These are phyloP conservation scores for Ganoderma multipileum DNA, from an alignment of 1,284 basidiomycete genomes.

Conservation along the genomic window DNA sequence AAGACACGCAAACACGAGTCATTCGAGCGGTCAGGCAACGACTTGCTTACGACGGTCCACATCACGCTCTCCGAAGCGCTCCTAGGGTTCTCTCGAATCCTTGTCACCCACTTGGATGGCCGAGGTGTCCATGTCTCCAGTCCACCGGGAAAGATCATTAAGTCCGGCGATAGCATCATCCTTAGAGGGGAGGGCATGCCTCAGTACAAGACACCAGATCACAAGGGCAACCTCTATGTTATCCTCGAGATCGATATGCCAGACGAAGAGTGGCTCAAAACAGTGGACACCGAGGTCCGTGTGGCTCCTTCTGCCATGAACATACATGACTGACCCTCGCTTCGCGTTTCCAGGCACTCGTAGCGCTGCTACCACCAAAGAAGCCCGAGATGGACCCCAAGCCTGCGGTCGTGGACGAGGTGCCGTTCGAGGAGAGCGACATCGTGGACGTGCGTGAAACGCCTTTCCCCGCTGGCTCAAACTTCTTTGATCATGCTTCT, in stretches of 20 bases:
- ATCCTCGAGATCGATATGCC: slow-evolving; percentile 90
- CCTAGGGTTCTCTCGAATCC: slow-evolving; percentile 86
- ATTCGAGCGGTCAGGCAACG: slow-evolving; percentile 83
- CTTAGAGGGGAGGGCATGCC: slow-evolving; percentile 90
- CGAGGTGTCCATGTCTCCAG: slow-evolving; percentile 81
- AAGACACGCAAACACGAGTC: slow-evolving; percentile 73
- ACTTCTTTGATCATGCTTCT: slow-evolving; percentile 78
- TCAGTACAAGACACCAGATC: slow-evolving; percentile 65
- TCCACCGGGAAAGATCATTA: slow-evolving; percentile 79
- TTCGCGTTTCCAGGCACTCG: slow-evolving; percentile 57
- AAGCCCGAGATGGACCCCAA: slow-evolving; percentile 73
- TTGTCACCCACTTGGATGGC: slow-evolving; percentile 90
- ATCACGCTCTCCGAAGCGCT: slow-evolving; percentile 94
- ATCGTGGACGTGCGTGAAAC: slow-evolving; percentile 81
- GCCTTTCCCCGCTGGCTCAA: slow-evolving; percentile 68
- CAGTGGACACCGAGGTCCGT: slow-evolving; percentile 62
- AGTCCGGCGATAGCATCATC: slow-evolving; percentile 75
- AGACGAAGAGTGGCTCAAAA: slow-evolving; percentile 68
- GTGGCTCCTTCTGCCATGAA: neutral
- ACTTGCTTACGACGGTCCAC: slow-evolving; percentile 77
- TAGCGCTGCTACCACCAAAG: slow-evolving; percentile 75
- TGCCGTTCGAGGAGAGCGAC: slow-evolving; percentile 75
- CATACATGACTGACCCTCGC: neutral
- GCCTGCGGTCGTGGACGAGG: slow-evolving; percentile 76
- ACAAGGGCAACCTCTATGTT: slow-evolving; percentile 84